phyloP scores from a whole-genome alignment of 2,329 filamentous ascomycete genomes.

The Trematosphaeria pertusa region DNA sequence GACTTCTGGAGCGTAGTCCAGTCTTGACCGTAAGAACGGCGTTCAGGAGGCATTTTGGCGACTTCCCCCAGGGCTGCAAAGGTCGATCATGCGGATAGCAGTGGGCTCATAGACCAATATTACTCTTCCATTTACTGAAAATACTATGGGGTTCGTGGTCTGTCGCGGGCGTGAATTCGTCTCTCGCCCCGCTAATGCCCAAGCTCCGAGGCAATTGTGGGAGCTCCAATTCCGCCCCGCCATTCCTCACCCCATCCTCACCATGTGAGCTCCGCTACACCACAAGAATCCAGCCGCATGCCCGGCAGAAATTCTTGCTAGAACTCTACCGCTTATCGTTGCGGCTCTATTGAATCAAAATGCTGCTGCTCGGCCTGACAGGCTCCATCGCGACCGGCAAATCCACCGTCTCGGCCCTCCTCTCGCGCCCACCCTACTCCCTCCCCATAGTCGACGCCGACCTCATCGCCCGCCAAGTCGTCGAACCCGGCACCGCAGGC shows the following conservation, averaged over 20 bases:
- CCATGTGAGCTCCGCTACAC: constrained; percentile 12
- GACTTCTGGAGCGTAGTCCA: background rate
- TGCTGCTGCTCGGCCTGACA: constrained; percentile 95
- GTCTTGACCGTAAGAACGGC: background rate
- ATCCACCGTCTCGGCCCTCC: constrained; percentile 88
- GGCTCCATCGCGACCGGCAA: constrained; percentile 98
- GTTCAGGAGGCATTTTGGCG: constrained; percentile 3
- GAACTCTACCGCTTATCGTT: too few relatives aligned
- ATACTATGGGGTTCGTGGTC: too few relatives aligned
- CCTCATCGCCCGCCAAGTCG: constrained; percentile 87
- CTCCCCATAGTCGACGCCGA: constrained; percentile 95
- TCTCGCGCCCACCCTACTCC: constrained; percentile 79
- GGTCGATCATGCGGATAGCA: background rate
- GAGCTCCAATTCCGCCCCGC: constrained; percentile 17
- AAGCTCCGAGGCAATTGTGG: constrained; percentile 18
- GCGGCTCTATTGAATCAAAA: constrained; percentile 53
- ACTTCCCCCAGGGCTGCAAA: background rate
- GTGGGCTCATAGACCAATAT: background rate
- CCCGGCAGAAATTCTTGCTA: too few relatives aligned
- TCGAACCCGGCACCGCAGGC: constrained; percentile 86
- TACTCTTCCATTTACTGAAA: background rate
- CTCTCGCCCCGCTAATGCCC: constrained; percentile 10
- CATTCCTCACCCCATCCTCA: constrained; percentile 7
- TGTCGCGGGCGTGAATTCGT: too few relatives aligned
- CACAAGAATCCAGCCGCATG: background rate